Evolutionary conservation across 495 filamentous ascomycete genomes (phyloP), one percentile per base, ranked within the genome.

Genomic region (Penicillium bovifimosum): DNA sequence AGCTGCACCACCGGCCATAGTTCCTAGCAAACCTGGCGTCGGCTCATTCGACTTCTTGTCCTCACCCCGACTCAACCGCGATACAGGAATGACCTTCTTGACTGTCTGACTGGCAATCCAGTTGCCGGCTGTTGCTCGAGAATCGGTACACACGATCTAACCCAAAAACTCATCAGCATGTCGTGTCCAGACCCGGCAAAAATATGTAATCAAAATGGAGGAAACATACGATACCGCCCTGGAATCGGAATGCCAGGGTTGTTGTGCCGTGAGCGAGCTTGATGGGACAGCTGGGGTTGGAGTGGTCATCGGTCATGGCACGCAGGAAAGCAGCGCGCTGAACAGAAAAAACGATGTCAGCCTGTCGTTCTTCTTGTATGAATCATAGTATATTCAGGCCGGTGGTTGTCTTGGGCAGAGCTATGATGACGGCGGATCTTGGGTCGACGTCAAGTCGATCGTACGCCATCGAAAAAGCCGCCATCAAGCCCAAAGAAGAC

Each of bases 31-130:
- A 74, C 87, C 74, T 11, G 74, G 74, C 79, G 75, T 83, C 82
- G 72, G 82, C 85, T 95, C 77, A 90, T 95, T 80, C 84, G 89
- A 52, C 9, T 62, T 56, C 64, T 73, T 73, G 57, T 76, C 72
- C 55, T 74, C 68, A 44, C 69, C 72, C 42, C 71, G 67, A 48
- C 71, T 76, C 71, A 76, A 64, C 52, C 74, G 68, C 51, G 74
- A 76, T 41, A 76, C 74, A 32, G 74, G 74, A 60, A 98, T 96
- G 45, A 98, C 92, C 76, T 98, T 98, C 86, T 97, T 98, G 51
- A 98, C 93, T 47, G 93, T 98, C 79, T 98, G 93, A 72, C 86
- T 91, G 47, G 93, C 95, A 73, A 98, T 98, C 93, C 93, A 98
- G 79, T 90, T 91, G 59, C 93, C 93, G 27, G 92, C 91, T 49